Base-by-base conservation (phyloP, 192 early-diverging fungal species). In the Geranomyces michiganensis region DNA sequence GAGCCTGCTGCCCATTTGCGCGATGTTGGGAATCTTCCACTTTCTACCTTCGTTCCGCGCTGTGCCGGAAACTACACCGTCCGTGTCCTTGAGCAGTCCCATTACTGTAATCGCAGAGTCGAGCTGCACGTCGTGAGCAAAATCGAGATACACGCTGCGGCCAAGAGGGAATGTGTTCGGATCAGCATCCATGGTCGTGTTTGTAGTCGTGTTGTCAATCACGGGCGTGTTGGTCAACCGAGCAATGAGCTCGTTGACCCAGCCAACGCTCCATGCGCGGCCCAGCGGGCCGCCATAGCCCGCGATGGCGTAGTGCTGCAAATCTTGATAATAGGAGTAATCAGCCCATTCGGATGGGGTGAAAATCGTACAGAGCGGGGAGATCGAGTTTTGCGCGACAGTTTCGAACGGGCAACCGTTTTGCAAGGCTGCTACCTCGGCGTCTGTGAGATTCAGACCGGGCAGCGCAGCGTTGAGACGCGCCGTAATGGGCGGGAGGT, bases 141-240 rank as follows among this genome's bases (percentile, higher is more conserved):
- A 53, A 15, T 53, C 51, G n/a, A 53, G 24, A 17, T 53, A 53
- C 17, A 15, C 51, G 7, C n/a, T n/a, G 19, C 24, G 51, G n/a
- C 51, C 24, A n/a, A 53, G 24, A 3, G 51, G 51, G 17, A 53
- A 53, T 8, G 51, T 53, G 15, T 4, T 17, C 4, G 51, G 51
- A 53, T 53, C 51, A 17, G n/a, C 24, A 53, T 53, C 51, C 51
- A 53, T n/a, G n/a, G 51, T 53, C 19, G 51, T 53, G 24, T 53
- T 53, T 53, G 51, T 53, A 3, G 51, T 9, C n/a, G 51, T 53
- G 24, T n/a, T 2, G 24, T 53, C 51, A 26, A 24, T 15, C 6
- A 53, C 51, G 17, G 51, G 51, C 19, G n/a, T 6, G 24, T 53
- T 17, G 24, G 51, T 53, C 51, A 53, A 53, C 15, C 51, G 4